Conservation (phyloP, 768 basidiomycete species). For the Rhodotorula diobovata region DNA sequence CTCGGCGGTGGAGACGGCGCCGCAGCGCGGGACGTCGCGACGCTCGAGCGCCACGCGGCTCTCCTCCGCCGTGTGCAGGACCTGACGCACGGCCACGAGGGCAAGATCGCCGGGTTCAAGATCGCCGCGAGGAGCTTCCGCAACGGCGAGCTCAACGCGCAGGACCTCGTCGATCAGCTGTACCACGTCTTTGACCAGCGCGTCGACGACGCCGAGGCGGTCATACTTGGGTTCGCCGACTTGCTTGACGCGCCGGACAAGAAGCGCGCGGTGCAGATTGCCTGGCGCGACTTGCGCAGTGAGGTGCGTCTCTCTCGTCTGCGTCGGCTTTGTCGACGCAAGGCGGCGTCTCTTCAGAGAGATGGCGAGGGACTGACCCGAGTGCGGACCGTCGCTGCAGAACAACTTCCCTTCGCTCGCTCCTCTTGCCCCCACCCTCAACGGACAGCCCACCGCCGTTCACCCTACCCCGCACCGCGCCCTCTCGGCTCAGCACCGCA, state of each 20-base stretch:
- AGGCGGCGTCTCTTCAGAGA: no score
- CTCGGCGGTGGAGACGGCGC: neutral
- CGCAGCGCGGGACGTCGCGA: neutral
- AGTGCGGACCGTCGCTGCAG: neutral
- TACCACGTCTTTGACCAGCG: conserved; percentile 69
- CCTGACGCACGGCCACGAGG: conserved; percentile 47
- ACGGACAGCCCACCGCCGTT: conserved; percentile 22
- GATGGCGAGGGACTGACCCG: no score
- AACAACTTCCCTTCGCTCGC: conserved; percentile 38
- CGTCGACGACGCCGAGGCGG: conserved; percentile 63
- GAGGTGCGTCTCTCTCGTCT: conserved; percentile 53
- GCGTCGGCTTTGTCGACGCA: neutral
- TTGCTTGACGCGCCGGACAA: conserved; percentile 79
- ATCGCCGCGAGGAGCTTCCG: conserved; percentile 64
- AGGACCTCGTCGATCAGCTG: conserved; percentile 81
- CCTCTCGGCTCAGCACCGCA: conserved; percentile 26
- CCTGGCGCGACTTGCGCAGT: conserved; percentile 78
- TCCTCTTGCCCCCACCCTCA: conserved; percentile 22
- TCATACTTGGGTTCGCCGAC: conserved; percentile 67
- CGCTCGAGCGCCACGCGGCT: conserved; percentile 56
- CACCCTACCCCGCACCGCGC: conserved; percentile 15
- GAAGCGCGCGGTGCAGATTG: conserved; percentile 64
- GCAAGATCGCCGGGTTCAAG: conserved; percentile 48
- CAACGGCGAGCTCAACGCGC: conserved; percentile 67
- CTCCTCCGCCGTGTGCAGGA: conserved; percentile 60